Percentiles rank a stretch among this genome's conserved stretches.
Evolutionary conservation across 345 rosid genomes (phyloP).

Genomic region (Corymbia maculata): DNA sequence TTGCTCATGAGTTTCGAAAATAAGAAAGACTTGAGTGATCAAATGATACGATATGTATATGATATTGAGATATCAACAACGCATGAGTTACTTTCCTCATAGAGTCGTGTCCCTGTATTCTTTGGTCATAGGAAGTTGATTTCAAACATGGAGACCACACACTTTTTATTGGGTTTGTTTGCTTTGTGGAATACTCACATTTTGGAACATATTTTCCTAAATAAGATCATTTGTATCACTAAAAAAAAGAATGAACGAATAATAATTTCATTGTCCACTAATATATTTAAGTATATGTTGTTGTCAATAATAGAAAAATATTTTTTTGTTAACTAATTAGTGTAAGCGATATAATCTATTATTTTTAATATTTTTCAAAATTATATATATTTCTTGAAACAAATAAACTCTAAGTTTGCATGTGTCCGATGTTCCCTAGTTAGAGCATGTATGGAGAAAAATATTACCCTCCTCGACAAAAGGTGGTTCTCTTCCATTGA

Average conservation of each 20-base stretch:
- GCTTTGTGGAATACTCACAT: background rate
- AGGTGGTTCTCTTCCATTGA: background rate
- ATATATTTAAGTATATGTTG: too few species aligned
- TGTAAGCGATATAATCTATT: background rate
- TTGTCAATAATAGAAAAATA: too few species aligned
- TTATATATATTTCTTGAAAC: too few species aligned
- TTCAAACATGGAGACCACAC: background rate
- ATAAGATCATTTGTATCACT: background rate
- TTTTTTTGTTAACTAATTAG: too few species aligned
- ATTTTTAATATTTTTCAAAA: too few species aligned
- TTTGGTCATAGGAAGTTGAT: background rate
- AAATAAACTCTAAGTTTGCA: background rate
- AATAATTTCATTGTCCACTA: background rate
- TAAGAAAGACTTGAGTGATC: background rate
- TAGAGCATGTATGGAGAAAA: background rate
- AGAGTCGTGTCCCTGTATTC: background rate
- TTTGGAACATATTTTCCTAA: too few species aligned
- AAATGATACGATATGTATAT: background rate
- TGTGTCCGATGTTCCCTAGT: background rate
- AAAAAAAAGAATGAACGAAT: too few species aligned
- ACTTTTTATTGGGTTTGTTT: too few species aligned
- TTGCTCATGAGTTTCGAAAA: background rate
- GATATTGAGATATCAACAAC: background rate
- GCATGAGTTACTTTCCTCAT: background rate
- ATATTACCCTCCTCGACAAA: background rate